Conservation (phyloP, 2,329 filamentous ascomycete species). For the Fusarium buxicola region DNA sequence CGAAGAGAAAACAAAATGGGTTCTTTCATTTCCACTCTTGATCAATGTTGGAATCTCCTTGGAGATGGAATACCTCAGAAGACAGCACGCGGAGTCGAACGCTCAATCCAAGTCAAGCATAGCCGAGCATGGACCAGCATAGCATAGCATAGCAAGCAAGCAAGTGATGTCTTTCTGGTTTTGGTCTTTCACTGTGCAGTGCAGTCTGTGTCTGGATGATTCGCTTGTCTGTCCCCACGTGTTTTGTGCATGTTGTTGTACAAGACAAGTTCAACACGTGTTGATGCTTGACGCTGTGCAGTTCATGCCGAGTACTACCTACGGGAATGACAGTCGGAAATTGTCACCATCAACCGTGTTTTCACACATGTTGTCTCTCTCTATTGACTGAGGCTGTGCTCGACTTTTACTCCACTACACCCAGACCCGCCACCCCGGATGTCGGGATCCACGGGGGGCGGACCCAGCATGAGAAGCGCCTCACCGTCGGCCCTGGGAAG, state of each 20-base stretch:
- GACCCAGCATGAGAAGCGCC: slow-evolving; percentile 16
- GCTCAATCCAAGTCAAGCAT: slow-evolving; percentile 13
- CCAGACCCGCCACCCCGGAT: slow-evolving; percentile 40
- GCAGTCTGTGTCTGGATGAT: background rate
- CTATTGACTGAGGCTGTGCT: slow-evolving; percentile 29
- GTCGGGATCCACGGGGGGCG: slow-evolving; percentile 29
- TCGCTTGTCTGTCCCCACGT: slow-evolving; percentile 10
- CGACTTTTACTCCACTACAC: slow-evolving; percentile 9
- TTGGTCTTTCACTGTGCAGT: background rate
- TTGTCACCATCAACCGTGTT: background rate
- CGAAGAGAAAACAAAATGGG: slow-evolving; percentile 28
- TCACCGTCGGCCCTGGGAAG: slow-evolving; percentile 38
- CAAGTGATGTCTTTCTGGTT: slow-evolving; percentile 21
- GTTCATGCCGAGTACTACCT: background rate
- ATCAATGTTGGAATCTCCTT: slow-evolving; percentile 11
- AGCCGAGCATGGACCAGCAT: slow-evolving; percentile 10
- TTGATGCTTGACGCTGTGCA: background rate
- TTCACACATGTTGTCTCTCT: background rate
- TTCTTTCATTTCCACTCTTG: slow-evolving; percentile 20
- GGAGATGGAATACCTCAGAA: slow-evolving; percentile 8
- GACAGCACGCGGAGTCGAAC: slow-evolving; percentile 10
- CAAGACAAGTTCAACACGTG: background rate
- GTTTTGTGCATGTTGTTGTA: background rate
- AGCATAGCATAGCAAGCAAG: slow-evolving; percentile 18
- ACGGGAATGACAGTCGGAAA: too few species aligned